Conservation (phyloP, 495 filamentous ascomycete species). For the Neurospora cerealis region DNA sequence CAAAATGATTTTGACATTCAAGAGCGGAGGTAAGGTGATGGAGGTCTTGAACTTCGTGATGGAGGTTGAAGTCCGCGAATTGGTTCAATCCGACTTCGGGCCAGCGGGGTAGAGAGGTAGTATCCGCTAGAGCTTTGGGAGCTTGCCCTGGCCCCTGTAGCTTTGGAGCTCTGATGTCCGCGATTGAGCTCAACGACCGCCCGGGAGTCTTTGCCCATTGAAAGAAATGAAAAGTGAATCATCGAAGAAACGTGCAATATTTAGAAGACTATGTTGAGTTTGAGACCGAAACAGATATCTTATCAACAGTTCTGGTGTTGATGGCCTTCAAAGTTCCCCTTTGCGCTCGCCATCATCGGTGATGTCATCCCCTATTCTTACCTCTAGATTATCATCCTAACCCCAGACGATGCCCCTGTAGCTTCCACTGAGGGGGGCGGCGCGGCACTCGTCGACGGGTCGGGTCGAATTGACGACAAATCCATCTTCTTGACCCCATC, state of each 20-base stretch:
- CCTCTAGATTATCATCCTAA: neutral
- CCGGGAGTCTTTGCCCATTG: neutral
- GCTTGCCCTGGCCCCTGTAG: neutral
- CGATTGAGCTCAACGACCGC: neutral
- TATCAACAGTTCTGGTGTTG: neutral
- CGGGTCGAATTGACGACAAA: neutral
- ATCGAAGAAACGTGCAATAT: no score
- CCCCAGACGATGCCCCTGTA: neutral
- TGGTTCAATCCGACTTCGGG: neutral
- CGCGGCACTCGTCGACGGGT: neutral
- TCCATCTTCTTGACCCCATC: neutral
- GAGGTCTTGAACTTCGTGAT: no score
- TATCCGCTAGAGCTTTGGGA: neutral
- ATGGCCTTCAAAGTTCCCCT: neutral
- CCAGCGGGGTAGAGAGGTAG: neutral
- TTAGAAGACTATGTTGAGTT: no score
- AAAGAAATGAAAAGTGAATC: no score
- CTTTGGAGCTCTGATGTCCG: neutral
- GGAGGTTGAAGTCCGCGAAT: no score
- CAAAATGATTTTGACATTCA: no score
- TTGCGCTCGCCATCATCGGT: neutral
- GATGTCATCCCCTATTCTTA: slow-evolving; percentile 5
- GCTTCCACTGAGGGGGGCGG: neutral
- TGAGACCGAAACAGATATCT: no score
- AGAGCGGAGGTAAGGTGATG: no score